These are phyloP conservation scores for Ceratocystis colombiana DNA, from an alignment of 2,329 filamentous ascomycete species.

Conservation along the genomic window DNA sequence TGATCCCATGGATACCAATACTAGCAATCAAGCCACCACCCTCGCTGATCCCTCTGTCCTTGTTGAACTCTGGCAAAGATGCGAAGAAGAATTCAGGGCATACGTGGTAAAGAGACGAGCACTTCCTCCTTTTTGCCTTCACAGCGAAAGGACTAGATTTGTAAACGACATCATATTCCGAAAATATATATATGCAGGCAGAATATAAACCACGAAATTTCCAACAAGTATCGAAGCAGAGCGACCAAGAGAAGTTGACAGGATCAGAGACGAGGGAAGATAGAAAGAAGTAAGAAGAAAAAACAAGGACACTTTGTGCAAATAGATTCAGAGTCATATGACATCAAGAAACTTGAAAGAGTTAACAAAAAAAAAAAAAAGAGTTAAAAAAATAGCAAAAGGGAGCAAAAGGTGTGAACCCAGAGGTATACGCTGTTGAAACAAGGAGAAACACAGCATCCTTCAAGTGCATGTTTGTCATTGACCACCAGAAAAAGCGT, in stretches of 20 bases:
- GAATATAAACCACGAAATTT: conserved; percentile 23
- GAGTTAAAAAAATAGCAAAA: conserved; percentile 15
- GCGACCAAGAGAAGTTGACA: conserved; percentile 10
- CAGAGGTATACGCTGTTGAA: conserved; percentile 1
- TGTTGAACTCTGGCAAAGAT: not conserved
- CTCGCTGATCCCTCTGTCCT: not conserved
- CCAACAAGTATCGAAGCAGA: conserved; percentile 24
- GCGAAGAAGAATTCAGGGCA: not conserved
- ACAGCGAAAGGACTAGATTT: not conserved
- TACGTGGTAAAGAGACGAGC: not conserved
- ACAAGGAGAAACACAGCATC: conserved; percentile 4
- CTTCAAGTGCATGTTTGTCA: not conserved
- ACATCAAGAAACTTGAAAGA: conserved; percentile 15
- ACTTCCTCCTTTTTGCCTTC: too few species aligned
- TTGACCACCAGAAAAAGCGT: not conserved
- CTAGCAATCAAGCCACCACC: not conserved
- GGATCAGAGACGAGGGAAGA: conserved; percentile 7
- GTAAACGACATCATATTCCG: conserved; percentile 22
- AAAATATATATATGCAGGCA: conserved; percentile 24
- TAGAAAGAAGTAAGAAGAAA: conserved; percentile 3
- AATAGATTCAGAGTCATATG: conserved; percentile 21
- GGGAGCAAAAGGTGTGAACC: conserved; percentile 10
- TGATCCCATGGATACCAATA: not conserved
- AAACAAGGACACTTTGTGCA: conserved; percentile 15
- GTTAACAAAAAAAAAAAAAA: not conserved